A percentile compares a stretch with the other conserved stretches of the same genome.
Evolutionary conservation across 1,284 basidiomycete genomes (phyloP).

Genomic region (Peniophora sp.): DNA sequence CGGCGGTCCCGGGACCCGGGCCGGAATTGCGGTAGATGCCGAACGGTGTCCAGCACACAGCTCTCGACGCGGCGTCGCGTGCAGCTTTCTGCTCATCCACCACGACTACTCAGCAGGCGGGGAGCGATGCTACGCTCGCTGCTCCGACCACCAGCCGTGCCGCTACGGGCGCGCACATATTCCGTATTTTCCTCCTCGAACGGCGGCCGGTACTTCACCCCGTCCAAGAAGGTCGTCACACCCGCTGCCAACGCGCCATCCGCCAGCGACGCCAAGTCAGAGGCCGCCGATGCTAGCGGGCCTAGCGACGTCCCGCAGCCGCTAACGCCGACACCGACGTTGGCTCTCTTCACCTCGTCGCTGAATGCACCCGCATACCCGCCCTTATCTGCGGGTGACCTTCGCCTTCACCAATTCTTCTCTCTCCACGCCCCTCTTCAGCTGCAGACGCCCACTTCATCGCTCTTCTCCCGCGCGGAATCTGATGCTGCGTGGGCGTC

Average conservation of each 20-base stretch:
- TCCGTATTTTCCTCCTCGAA: conserved; percentile 73
- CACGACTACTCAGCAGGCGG: conserved; percentile 7
- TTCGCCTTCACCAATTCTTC: conserved; percentile 74
- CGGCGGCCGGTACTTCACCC: conserved; percentile 66
- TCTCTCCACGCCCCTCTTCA: conserved; percentile 67
- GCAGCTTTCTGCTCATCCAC: conserved; percentile 7
- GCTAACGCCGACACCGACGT: conserved; percentile 1
- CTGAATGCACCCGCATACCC: conserved; percentile 35
- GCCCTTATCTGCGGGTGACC: conserved; percentile 51
- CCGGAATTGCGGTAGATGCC: neutral
- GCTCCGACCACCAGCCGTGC: conserved; percentile 25
- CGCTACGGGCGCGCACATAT: conserved; percentile 37
- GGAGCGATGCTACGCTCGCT: conserved; percentile 41
- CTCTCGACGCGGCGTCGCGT: neutral
- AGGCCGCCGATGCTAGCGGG: conserved; percentile 6
- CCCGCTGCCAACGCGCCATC: conserved; percentile 16
- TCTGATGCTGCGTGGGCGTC: too few relatives aligned
- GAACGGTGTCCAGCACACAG: neutral
- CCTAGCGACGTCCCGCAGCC: neutral
- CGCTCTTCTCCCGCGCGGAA: conserved; percentile 39
- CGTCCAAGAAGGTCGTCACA: conserved; percentile 53
- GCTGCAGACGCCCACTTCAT: conserved; percentile 43
- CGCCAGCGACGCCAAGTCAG: conserved; percentile 4
- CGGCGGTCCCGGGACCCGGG: neutral
- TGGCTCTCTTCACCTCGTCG: conserved; percentile 1